Base-by-base conservation (phyloP, 2,329 filamentous ascomycete species). In the Cladophialophora chaetospira region DNA sequence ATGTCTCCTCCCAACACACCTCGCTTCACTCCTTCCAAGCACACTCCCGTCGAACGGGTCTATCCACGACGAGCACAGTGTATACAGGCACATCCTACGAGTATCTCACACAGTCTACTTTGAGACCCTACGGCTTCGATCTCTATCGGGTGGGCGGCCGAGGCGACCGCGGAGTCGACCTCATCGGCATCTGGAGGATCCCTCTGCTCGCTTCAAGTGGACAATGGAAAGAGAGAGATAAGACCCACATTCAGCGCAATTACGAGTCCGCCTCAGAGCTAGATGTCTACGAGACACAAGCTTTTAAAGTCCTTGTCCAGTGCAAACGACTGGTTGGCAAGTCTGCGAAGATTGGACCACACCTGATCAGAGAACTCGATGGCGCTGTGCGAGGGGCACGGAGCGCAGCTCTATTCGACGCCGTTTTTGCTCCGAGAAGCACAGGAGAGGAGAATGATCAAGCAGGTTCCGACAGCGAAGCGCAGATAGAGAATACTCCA, bases 331-430 rank as follows among this genome's bases (percentile, higher is more conserved):
- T 74, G 5, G 72, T 71, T 38, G 61, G 61, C 10, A 61, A 69
- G 4, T 45, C 49, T 28, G 57, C 60, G 33, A 77, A 77, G 54
- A 65, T 77, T 1, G 70, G 71, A 0, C 77, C 77, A 9, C 75
- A 74, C 40, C 55, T 76, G 17, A 71, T 79, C 13, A 71, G 77
- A 15, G 77, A 79, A 57, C 64, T 79, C 3, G 76, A 79, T 48
- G 93, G 93, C 3, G 84, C 90, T 0, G 53, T 62, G 4, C 28
- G 53, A 36, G 50, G 33, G n/a, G 46, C 54, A 3, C 45, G 53
- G 42, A 35, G 25, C 5, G 51, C 47, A 21, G 13, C 43, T 8
- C 26, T 61, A 26, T 47, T 53, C 25, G 48, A 53, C 4, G 45
- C 26, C 8, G 6, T 51, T 5, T 42, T 21, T 36, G 2, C 47